Conservation (phyloP, 352 stramenopile genomes). For the Phytophthora colocasiae region DNA sequence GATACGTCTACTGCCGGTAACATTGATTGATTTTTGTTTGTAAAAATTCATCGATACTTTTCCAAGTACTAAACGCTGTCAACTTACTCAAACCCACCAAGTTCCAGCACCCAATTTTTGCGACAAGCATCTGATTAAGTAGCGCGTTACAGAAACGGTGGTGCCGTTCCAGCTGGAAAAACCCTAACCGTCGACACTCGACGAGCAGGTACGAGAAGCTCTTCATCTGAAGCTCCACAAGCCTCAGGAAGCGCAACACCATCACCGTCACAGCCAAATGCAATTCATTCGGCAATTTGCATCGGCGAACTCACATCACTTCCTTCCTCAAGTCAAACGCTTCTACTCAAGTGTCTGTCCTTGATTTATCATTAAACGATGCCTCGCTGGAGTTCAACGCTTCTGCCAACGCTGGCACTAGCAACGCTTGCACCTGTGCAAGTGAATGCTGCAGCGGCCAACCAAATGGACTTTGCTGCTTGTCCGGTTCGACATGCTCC, state of each 20-base stretch:
- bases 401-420: constrained; percentile 12
- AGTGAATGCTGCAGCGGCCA: constrained; percentile 18
- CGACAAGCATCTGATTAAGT: constrained; percentile 23
- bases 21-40: too few relatives aligned
- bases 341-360: too few relatives aligned
- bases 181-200: background rate
- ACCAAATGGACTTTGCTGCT: constrained; percentile 41
- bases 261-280: background rate
- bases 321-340: too few relatives aligned
- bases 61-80: background rate
- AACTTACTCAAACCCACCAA: background rate
- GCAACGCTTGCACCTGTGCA: constrained; percentile 12
- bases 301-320: background rate
- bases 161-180: constrained; percentile 16
- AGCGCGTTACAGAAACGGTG: constrained; percentile 24
- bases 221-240: background rate
- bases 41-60: background rate
- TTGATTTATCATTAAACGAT: constrained; percentile 7
- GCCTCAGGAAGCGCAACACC: constrained; percentile 8
- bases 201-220: constrained; percentile 10
- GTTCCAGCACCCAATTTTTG: constrained; percentile 14
- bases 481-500: constrained; percentile 44
- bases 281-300: background rate
- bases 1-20: background rate
- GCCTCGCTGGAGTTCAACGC: constrained; percentile 14